Conservation (phyloP, 1,284 basidiomycete genomes). For the Caloboletus inedulis region DNA sequence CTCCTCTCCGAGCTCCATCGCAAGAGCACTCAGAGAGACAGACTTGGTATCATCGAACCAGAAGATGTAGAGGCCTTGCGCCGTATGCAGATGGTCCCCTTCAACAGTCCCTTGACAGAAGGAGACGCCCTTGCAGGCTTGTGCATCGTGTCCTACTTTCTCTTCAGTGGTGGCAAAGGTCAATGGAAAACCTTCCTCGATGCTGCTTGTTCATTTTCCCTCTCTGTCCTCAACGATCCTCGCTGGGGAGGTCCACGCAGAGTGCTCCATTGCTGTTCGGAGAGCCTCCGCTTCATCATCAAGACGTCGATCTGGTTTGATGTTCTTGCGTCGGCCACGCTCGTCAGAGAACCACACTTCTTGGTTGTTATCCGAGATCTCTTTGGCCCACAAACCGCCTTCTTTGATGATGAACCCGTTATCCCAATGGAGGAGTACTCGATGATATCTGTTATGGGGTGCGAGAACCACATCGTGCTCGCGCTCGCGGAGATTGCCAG, state of each 20-base stretch:
- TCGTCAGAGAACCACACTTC: slow-evolving; percentile 55
- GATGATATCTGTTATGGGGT: slow-evolving; percentile 83
- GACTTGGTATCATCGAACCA: slow-evolving; percentile 23
- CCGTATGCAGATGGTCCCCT: slow-evolving; percentile 28
- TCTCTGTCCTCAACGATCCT: slow-evolving; percentile 39
- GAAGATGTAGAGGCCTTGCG: slow-evolving; percentile 27
- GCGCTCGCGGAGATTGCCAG: slow-evolving; percentile 70
- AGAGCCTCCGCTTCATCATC: slow-evolving; percentile 63
- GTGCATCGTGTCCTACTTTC: slow-evolving; percentile 67
- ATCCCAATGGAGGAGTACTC: slow-evolving; percentile 37
- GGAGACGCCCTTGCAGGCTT: slow-evolving; percentile 76
- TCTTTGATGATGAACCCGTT: slow-evolving; percentile 30
- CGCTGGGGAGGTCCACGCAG: slow-evolving; percentile 39
- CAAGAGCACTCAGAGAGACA: slow-evolving; percentile 22
- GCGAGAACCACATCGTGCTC: slow-evolving; percentile 73
- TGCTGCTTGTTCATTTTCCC: slow-evolving; percentile 54
- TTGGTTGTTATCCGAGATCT: slow-evolving; percentile 54
- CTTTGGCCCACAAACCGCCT: slow-evolving; percentile 45
- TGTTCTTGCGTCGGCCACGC: slow-evolving; percentile 72
- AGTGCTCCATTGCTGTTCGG: slow-evolving; percentile 45
- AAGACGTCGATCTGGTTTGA: slow-evolving; percentile 85
- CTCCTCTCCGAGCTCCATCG: slow-evolving; percentile 40
- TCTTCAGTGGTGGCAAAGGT: slow-evolving; percentile 71
- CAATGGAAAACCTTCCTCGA: slow-evolving; percentile 64
- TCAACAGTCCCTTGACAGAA: slow-evolving; percentile 37